phyloP scores from a whole-genome alignment of 83 land plant species.

The Picea engelmannii region DNA sequence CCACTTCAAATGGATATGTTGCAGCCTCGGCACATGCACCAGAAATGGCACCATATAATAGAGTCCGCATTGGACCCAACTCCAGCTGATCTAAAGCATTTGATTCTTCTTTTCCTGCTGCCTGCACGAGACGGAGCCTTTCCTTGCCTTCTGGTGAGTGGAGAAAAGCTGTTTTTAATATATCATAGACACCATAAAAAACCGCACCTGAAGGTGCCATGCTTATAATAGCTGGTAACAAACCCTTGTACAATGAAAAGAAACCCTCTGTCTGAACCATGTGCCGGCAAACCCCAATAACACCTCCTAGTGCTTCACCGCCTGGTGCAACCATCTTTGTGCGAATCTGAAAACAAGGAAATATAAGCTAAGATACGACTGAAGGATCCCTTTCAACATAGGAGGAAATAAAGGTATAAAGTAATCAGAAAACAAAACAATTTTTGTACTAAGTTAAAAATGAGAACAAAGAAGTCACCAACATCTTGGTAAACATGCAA shows the following conservation, averaged over 20 bases:
- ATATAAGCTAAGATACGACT: not conserved
- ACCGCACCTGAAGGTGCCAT: conserved; percentile 64
- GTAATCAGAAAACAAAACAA: not conserved
- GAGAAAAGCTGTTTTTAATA: conserved; percentile 42
- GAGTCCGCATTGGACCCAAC: conserved; percentile 77
- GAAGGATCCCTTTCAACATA: not conserved
- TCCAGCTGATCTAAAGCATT: conserved; percentile 75
- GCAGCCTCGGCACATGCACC: conserved; percentile 88
- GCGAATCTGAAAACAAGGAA: conserved; percentile 47
- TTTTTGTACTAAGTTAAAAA: too few relatives aligned
- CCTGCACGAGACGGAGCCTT: conserved; percentile 33
- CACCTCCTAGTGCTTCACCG: conserved; percentile 48
- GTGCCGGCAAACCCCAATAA: conserved; percentile 36
- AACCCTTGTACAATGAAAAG: conserved; percentile 49
- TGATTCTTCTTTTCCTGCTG: conserved; percentile 40
- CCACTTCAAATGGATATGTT: conserved; percentile 92
- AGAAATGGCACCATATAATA: conserved; percentile 85
- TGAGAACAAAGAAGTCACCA: too few relatives aligned
- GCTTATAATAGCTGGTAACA: conserved; percentile 45
- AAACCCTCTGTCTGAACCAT: conserved; percentile 41
- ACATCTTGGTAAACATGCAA: too few relatives aligned
- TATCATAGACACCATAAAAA: conserved; percentile 62
- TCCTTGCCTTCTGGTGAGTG: conserved; percentile 72
- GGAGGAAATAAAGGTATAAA: not conserved
- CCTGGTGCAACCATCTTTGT: conserved; percentile 65